Conservation (phyloP, 2,329 filamentous ascomycete genomes). For the Tolypocladium guangdongense region DNA sequence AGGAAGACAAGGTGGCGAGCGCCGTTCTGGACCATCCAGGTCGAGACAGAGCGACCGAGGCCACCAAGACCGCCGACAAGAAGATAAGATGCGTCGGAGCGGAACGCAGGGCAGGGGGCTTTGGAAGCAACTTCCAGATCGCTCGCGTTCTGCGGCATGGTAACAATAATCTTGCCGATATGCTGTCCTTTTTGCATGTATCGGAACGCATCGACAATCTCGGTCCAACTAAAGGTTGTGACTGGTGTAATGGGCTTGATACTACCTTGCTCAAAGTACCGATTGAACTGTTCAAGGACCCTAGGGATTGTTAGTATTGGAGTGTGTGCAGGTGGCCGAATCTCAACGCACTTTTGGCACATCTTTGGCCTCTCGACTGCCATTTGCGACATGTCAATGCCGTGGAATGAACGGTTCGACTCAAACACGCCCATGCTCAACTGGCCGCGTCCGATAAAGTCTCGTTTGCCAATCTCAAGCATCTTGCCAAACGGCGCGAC, state of each 20-base stretch:
- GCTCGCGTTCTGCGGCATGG: conserved; percentile 1
- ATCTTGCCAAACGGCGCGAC: conserved; percentile 20
- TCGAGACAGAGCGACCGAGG: not conserved
- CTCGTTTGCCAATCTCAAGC: conserved; percentile 24
- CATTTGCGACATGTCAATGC: conserved; percentile 16
- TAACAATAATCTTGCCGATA: conserved; percentile 10
- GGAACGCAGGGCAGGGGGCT: not conserved
- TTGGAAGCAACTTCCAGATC: not conserved
- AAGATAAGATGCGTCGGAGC: conserved; percentile 9
- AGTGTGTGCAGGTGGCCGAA: not conserved
- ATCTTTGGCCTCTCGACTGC: not conserved
- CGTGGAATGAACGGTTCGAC: conserved; percentile 16
- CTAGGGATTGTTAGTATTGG: not conserved
- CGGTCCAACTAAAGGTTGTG: not conserved
- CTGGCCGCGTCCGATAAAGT: conserved; percentile 21
- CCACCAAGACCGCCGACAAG: conserved; percentile 10
- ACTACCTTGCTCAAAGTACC: not conserved
- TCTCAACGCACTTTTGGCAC: not conserved
- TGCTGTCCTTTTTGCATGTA: conserved; percentile 11
- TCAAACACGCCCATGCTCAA: conserved; percentile 34
- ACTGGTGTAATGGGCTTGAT: conserved; percentile 4
- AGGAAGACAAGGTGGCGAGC: conserved; percentile 1
- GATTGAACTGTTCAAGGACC: not conserved
- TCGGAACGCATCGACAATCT: conserved; percentile 8
- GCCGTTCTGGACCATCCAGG: conserved; percentile 1